Evolutionary conservation across 805 yeast species (phyloP), one percentile per base, ranked within the genome.

Genomic region (Helenozyma baotianmanensis): DNA sequence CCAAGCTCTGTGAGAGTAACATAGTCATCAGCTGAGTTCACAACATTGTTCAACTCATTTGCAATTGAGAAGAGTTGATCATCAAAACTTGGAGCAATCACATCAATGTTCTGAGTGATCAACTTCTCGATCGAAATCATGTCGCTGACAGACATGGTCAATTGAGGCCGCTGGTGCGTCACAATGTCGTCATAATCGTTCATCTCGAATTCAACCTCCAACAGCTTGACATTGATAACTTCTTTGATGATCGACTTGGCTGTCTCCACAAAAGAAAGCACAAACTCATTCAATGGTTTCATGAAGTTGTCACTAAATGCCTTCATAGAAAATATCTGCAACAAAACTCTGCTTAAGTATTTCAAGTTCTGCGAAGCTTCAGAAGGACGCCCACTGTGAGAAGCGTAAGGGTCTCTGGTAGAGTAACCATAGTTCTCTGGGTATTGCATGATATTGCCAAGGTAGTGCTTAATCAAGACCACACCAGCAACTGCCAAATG

Each of bases 211-310:
- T 71, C 73, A 7, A 56, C 47, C 32, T 84, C 90, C 29, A 82
- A 54, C 17, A 73, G 77, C 15, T 70, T 67, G 22, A 80, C 59
- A 35, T 73, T 68, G 23, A 82, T 70, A 15, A 84, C 50, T 14
- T 62, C 56, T 28, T 56, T 58, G 32, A 82, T 58, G 7, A 76
- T 53, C 0, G 56, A 50, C 22, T 72, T 58, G 28, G 78, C 67
- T 9, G 68, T 61, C 6, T 67, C 78, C 6, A 63, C 58, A 7
- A 77, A 69, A 10, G 72, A 61, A 32, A 63, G 67, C 26, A 87
- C 70, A 49, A 76, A 84, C 27, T 82, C 89, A 53, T 84, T 84
- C 50, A 86, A 64, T 1, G 95, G 95, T 51, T 83, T 88, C 45
- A 86, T 58, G 53, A 77, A 86, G 29, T 80, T 74, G 43, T 82